Evolutionary conservation across 192 early-diverging fungal species (phyloP), one percentile per base, ranked within the genome.

Genomic region (Coemansia sp.): DNA sequence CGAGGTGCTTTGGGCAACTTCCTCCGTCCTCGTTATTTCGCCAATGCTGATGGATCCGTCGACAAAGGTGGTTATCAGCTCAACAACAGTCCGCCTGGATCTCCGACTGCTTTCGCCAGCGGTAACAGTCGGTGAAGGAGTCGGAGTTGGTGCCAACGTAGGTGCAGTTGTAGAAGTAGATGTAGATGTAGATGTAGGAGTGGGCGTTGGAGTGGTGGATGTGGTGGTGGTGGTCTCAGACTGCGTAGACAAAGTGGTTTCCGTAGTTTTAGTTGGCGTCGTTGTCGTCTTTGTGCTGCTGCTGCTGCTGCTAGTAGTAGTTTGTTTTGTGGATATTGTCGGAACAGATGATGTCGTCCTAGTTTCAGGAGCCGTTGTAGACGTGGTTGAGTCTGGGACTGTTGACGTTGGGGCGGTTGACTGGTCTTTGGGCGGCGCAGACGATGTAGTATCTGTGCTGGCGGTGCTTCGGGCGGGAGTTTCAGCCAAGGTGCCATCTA

Each of bases 11-110:
- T 46, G 21, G 26, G 0, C 55, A 6, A 50, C 55, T 24, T 52
- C 59, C 3, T 17, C 17, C 5, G 67, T 68, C 41, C 36, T 62
- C 0, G 73, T 76, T 8, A 58, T 22, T 36, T 64, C 46, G 7
- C 53, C 62, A 32, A 61, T 26, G n/a, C 59, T 62, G 4, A 19
- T 44, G 2, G 61, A 55, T 1, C 65, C 61, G 34, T 74, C 72
- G 21, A 74, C 72, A 74, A 60, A 54, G 0, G 59, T 63, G 22
- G 65, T 74, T 12, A 74, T 10, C 7, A 68, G 22, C 43, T 55
- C 44, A 11, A 74, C 46, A 17, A 74, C 62, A 15, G 72, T 74
- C 21, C 68, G 65, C 19, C 50, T 65, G 32, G 56, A 22, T 9
- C 15, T 34, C 2, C 15, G 46, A 52, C 24, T 53, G 54, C 10